phyloP scores from a whole-genome alignment of 257 asterid species.

The Fraxinus excelsior region DNA sequence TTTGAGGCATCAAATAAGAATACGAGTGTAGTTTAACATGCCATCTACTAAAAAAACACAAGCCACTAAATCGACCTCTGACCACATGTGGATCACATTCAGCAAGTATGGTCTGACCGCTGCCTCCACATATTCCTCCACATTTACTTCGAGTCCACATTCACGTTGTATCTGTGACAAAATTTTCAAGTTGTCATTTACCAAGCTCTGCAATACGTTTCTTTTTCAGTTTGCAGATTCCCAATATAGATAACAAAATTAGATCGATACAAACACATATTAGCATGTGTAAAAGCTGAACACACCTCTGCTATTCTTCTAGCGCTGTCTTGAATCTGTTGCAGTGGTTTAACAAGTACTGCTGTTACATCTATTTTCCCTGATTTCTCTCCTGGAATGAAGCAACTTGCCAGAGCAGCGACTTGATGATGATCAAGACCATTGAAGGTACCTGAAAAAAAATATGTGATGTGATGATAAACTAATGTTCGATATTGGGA shows the following conservation, averaged over 20 bases:
- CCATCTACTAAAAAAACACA: constrained; percentile 9
- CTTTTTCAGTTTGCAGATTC: background rate
- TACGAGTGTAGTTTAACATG: constrained; percentile 16
- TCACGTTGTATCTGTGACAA: constrained; percentile 89
- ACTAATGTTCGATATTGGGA: background rate
- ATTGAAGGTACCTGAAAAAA: constrained; percentile 84
- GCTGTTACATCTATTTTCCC: constrained; percentile 79
- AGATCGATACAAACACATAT: background rate
- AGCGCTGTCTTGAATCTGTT: constrained; percentile 96
- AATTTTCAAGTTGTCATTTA: constrained; percentile 20
- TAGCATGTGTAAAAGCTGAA: constrained; percentile 12
- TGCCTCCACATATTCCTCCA: constrained; percentile 96
- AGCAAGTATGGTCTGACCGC: constrained; percentile 82
- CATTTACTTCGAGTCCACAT: constrained; percentile 88
- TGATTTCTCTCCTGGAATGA: constrained; percentile 87
- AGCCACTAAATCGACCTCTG: constrained; percentile 63
- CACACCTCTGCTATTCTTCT: constrained; percentile 90
- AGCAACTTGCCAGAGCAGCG: constrained; percentile 95
- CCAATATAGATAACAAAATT: constrained; percentile 6
- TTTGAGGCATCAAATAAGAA: background rate
- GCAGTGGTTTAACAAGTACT: constrained; percentile 86
- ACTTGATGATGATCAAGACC: constrained; percentile 94
- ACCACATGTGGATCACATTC: constrained; percentile 98
- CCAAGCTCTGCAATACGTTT: background rate
- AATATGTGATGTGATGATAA: background rate